Base-by-base conservation (phyloP, 306 rosid genomes). In the Psophocarpus tetragonolobus region DNA sequence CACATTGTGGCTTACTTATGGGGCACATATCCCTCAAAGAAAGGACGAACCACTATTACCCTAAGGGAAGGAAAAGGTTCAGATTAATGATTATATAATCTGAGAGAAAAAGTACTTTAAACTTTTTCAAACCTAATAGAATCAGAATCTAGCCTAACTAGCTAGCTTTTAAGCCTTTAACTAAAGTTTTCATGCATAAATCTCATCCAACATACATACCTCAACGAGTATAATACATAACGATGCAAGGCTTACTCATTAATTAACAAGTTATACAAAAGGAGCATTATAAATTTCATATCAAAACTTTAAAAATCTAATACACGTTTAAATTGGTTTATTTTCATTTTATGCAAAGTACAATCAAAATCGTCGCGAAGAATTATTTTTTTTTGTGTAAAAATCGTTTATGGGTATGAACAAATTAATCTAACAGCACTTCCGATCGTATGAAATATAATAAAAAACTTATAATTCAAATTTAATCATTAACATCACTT, bases 11-110 rank as follows among this genome's bases (percentile, higher is more conserved):
- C 76, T 76, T 36, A 63, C 44, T 78, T 38, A 84, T 83, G 86
- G 86, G 81, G 71, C 57, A 82, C 86, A 78, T 74, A 85, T 85
- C 88, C 88, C 84, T 3, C 47, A 71, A 81, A 83, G 58, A 84
- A 83, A 78, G 87, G 83, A 78, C 71, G 77, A 72, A 77, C 72
- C 83, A 33, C 67, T 9, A 11, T 56, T 45, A 4, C 42, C 61
- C 24, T 56, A 41, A 67, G 81, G 56, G 70, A 50, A 6, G 71
- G 78, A 36, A 69, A 65, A 81, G 47, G 78, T 80, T 75, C 47
- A 38, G 8, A 74, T 78, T 62, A 57, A 74, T 68, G 39, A 68
- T 75, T 42, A 29, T 60, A 66, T 56, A 81, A 56, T 68, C 53
- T 12, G 4, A 6, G 17, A 8, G 23, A 33, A n/a, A 39, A 51